Base-by-base conservation (phyloP, 2,329 filamentous ascomycete species). In the Drechslerella coelobrocha region DNA sequence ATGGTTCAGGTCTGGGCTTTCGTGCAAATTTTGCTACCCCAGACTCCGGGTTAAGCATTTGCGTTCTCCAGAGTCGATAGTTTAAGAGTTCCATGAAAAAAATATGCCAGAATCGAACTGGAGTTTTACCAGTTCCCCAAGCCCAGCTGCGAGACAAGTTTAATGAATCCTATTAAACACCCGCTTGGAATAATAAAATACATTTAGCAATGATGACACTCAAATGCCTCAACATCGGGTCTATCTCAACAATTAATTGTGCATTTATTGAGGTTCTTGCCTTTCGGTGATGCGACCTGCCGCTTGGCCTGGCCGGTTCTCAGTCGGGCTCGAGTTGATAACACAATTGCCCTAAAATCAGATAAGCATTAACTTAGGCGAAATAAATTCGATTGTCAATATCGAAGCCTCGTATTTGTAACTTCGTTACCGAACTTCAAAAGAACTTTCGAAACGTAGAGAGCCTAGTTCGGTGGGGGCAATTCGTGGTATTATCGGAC, bases 341-440 rank as follows among this genome's bases (percentile, higher is more conserved):
- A 24, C 45, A 37, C 8, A 37, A n/a, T 37, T 8, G 31, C 8
- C n/a, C 8, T n/a, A 37, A 37, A 37, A n/a, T 23, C n/a, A 2
- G 31, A 55, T 43, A 12, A 19, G 37, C 12, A 55, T 45, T 55
- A 37, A 29, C 23, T 43, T 55, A 43, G 41, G 27, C n/a, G 7
- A 24, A 39, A 55, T 39, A 23, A 19, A 43, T 26, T 39, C 19
- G 34, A 55, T 14, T n/a, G 8, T 43, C 29, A 34, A 27, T 34
- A 37, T 14, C 43, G n/a, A 7, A 52, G 21, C 21, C 14, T 29
- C 45, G 52, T 43, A 39, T 55, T 43, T 43, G 23, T 43, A 17
- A 39, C 52, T 23, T 43, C 12, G 52, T 55, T 55, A 43, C n/a
- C n/a, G n/a, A n/a, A n/a, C n/a, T n/a, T n/a, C n/a, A n/a, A n/a